Base-by-base conservation (phyloP, 148 eudicot species). In the Arctostaphylos glauca region DNA sequence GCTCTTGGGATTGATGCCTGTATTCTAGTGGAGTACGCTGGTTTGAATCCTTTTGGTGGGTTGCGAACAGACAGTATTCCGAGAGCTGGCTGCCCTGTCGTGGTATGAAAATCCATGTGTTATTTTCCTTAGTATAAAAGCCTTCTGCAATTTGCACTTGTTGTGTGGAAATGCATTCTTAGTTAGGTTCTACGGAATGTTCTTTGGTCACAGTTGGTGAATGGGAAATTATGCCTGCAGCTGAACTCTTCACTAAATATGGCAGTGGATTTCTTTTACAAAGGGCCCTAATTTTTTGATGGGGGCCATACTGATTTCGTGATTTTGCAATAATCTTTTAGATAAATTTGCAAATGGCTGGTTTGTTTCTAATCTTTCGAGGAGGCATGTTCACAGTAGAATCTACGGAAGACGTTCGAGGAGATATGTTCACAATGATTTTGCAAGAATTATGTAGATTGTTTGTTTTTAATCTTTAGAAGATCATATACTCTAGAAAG, bases 1-100 rank as follows among this genome's bases (percentile, higher is more conserved):
- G 97, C 98, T 67, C 91, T 96, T 80, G 99, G 99, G 82, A 84
- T 94, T 54, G 98, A 96, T 86, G 99, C 99, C 23, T 96, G 99
- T 88, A 59, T 94, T 86, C 92, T 96, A 87, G 99, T 96, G 82
- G 98, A 96, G 86, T 93, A 94, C 82, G 99, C 98, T 86, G 99
- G 99, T 58, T 86, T 96, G 80, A 94, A 96, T 89, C 98, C 98
- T 60, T 93, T 92, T 91, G 98, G 99, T 76, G 99, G 99, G 80
- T 80, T 94, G 90, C 97, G 98, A 74, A 84, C 99, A 46, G 99
- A 96, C 86, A 93, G 97, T 82, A 84, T 94, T 81, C 99, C 99
- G 21, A 93, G 89, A 90, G 99, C 98, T 88, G 99, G 99, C 19
- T 96, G 97, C 80, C 99, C 99, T 84, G 97, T 93, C 16, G 87